Evolutionary conservation across 2,329 filamentous ascomycete genomes (phyloP).

Genomic region (Curvularia sp.): DNA sequence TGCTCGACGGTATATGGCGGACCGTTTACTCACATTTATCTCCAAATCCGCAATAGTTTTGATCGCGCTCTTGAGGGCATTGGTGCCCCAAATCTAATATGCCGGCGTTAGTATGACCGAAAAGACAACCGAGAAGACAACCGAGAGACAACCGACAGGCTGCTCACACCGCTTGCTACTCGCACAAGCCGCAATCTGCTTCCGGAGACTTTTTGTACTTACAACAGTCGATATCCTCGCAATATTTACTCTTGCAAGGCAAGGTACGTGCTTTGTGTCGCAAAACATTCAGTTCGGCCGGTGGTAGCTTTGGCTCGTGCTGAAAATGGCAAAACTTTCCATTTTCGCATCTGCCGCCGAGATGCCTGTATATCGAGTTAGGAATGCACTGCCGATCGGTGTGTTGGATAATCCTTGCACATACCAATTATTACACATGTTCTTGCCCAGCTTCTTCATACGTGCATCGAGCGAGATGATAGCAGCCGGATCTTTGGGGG

Average conservation of each 20-base stretch:
- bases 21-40: conserved; percentile 38
- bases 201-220: conserved; percentile 18
- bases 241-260: conserved; percentile 49
- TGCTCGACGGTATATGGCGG: neutral
- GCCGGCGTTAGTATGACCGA: conserved; percentile 11
- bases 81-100: conserved; percentile 51
- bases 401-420: neutral
- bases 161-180: neutral
- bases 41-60: conserved; percentile 48
- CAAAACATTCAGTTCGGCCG: conserved; percentile 51
- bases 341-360: conserved; percentile 50
- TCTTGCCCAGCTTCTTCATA: conserved; percentile 41
- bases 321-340: conserved; percentile 53
- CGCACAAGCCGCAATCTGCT: neutral
- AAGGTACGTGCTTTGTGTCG: conserved; percentile 54
- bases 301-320: conserved; percentile 51
- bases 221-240: conserved; percentile 54
- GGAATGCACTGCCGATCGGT: neutral
- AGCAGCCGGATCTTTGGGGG: conserved; percentile 37
- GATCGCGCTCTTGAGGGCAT: conserved; percentile 47
- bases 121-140: neutral
- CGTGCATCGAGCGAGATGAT: conserved; percentile 38
- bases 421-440: conserved; percentile 46
- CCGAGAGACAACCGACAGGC: neutral
- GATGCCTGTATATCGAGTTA: conserved; percentile 23